Percentiles rank a stretch among this genome's conserved stretches.
Evolutionary conservation across 257 asterid genomes (phyloP).

Genomic region (Hygrophila difformis): DNA sequence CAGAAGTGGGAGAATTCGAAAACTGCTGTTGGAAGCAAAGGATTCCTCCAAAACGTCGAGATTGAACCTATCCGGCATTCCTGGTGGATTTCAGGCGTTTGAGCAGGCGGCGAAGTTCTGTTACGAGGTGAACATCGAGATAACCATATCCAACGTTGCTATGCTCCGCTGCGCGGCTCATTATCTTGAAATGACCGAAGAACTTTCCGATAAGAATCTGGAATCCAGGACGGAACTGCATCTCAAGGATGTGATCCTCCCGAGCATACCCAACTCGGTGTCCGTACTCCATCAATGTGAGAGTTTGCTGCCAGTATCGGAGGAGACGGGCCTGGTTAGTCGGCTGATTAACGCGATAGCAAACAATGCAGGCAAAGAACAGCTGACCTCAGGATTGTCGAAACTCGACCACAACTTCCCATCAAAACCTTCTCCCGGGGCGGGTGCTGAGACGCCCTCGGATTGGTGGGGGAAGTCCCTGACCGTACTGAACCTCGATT

Average conservation of each 20-base stretch:
- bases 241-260: slow-evolving; percentile 48
- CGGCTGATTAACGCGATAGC: slow-evolving; percentile 59
- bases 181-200: slow-evolving; percentile 88
- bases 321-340: slow-evolving; percentile 51
- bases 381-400: slow-evolving; percentile 71
- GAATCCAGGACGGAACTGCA: slow-evolving; percentile 51
- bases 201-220: slow-evolving; percentile 63
- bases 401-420: slow-evolving; percentile 64
- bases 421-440: slow-evolving; percentile 24
- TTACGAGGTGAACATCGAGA: slow-evolving; percentile 67
- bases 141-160: slow-evolving; percentile 57
- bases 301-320: slow-evolving; percentile 44
- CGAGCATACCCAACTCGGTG: slow-evolving; percentile 55
- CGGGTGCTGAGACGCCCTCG: slow-evolving; percentile 45
- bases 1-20: slow-evolving; percentile 69
- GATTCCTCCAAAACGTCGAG: slow-evolving; percentile 58
- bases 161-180: slow-evolving; percentile 63
- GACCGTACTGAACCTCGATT: slow-evolving; percentile 51
- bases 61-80: slow-evolving; percentile 51
- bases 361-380: slow-evolving; percentile 79
- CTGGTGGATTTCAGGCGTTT: slow-evolving; percentile 87
- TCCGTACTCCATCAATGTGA: slow-evolving; percentile 75
- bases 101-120: slow-evolving; percentile 92
- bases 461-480: slow-evolving; percentile 93
- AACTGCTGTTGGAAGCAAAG: slow-evolving; percentile 50